Percentiles rank a stretch among this genome's conserved stretches.
Conservation (phyloP, 2,329 filamentous ascomycete genomes). For the Pseudogymnoascus pannorum region DNA sequence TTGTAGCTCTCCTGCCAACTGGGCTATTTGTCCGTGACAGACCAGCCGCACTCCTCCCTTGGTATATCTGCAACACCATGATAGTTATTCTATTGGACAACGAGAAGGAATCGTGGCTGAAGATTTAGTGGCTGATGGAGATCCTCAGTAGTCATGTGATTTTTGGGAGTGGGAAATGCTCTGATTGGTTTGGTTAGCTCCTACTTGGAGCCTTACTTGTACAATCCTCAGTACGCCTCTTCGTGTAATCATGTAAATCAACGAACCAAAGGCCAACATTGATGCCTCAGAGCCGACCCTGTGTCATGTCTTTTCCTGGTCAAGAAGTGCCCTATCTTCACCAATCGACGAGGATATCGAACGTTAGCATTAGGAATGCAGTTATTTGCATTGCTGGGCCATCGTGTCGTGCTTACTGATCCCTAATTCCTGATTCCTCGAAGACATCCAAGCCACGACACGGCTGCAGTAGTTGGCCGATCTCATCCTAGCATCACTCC, state of each 20-base stretch:
- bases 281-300: background rate
- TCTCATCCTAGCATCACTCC: background rate
- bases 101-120: conserved; percentile 2
- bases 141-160: background rate
- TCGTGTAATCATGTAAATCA: background rate
- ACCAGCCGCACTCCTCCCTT: background rate
- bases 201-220: background rate
- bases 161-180: background rate
- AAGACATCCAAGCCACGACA: background rate
- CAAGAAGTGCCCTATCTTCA: background rate
- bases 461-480: background rate
- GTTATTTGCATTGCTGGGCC: background rate
- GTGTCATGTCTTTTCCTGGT: background rate
- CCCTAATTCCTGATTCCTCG: background rate
- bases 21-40: background rate
- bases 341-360: background rate
- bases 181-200: background rate
- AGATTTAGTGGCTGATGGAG: background rate
- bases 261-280: background rate
- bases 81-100: background rate
- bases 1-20: background rate
- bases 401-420: background rate
- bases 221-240: background rate
- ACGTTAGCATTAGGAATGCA: background rate
- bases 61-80: background rate